Conservation (phyloP, 345 rosid species). For the Camelina sativa region DNA sequence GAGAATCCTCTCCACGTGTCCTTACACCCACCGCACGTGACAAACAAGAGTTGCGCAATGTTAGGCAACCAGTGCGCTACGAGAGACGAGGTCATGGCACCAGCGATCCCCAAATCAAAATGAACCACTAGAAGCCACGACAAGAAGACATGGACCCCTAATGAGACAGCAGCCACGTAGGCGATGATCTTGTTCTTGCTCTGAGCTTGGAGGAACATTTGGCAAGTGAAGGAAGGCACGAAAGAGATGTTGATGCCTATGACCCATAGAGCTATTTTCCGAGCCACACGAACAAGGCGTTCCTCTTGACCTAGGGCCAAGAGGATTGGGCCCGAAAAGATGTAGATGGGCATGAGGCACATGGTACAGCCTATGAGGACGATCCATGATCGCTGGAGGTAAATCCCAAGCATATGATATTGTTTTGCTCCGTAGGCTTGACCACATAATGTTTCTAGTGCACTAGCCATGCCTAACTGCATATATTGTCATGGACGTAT, state of each 20-base stretch:
- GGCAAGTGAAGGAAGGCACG: conserved; percentile 38
- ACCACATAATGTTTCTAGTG: conserved; percentile 78
- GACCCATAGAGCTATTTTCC: conserved; percentile 55
- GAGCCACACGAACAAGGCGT: conserved; percentile 49
- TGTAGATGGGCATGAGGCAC: conserved; percentile 56
- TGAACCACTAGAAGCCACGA: conserved; percentile 46
- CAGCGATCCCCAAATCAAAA: conserved; percentile 27
- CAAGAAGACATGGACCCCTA: conserved; percentile 36
- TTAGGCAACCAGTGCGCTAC: conserved; percentile 37
- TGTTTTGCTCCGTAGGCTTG: conserved; percentile 78
- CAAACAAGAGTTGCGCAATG: conserved; percentile 38
- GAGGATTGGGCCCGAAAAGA: conserved; percentile 58
- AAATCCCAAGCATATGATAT: conserved; percentile 74
- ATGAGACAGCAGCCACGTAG: conserved; percentile 54
- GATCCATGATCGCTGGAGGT: conserved; percentile 82
- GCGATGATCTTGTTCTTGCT: conserved; percentile 43
- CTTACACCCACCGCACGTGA: conserved; percentile 59
- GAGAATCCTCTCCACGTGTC: conserved; percentile 77
- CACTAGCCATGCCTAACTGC: conserved; percentile 85
- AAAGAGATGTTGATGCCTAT: conserved; percentile 55
- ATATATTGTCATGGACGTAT: neutral
- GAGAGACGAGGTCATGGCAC: conserved; percentile 37
- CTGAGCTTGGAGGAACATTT: conserved; percentile 45
- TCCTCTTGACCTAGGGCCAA: conserved; percentile 60
- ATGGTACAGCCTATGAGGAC: conserved; percentile 46